Conservation (phyloP, 345 rosid species). For the Capsella bursapastoris region DNA sequence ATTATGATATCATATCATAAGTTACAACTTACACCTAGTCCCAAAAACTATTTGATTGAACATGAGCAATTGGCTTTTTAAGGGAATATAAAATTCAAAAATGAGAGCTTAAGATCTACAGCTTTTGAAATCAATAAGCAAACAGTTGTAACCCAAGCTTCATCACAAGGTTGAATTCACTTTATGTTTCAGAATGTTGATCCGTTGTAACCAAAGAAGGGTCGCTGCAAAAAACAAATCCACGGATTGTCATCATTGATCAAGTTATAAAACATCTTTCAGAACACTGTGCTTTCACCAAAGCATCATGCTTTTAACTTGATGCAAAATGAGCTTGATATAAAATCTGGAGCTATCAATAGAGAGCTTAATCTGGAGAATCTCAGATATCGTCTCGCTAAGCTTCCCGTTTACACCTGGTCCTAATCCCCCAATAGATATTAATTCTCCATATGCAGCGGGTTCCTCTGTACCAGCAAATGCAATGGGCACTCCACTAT, state of each 20-base stretch:
- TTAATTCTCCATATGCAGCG: constrained; percentile 89
- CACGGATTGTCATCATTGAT: neutral
- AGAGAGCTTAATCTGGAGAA: constrained; percentile 82
- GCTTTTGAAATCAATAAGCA: constrained; percentile 10
- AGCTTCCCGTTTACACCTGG: constrained; percentile 73
- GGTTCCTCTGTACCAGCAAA: constrained; percentile 90
- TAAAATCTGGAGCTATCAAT: constrained; percentile 85
- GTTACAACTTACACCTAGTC: neutral
- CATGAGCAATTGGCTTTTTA: neutral
- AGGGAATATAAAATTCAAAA: neutral
- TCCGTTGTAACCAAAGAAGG: constrained; percentile 80
- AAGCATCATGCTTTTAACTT: neutral
- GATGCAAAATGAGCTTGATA: constrained; percentile 50
- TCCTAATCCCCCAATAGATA: constrained; percentile 84
- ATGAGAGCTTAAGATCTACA: constrained; percentile 1
- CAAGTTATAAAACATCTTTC: neutral
- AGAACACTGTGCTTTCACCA: constrained; percentile 2
- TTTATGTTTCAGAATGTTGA: constrained; percentile 63
- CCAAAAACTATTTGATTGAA: neutral
- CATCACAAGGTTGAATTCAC: constrained; percentile 18
- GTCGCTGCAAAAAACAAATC: constrained; percentile 45
- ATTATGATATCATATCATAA: neutral
- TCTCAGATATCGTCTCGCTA: constrained; percentile 78
- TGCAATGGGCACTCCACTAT: constrained; percentile 85
- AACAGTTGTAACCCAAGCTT: neutral